Evolutionary conservation across 495 filamentous ascomycete species (phyloP).

Genomic region (Pseudevernia furfuracea): DNA sequence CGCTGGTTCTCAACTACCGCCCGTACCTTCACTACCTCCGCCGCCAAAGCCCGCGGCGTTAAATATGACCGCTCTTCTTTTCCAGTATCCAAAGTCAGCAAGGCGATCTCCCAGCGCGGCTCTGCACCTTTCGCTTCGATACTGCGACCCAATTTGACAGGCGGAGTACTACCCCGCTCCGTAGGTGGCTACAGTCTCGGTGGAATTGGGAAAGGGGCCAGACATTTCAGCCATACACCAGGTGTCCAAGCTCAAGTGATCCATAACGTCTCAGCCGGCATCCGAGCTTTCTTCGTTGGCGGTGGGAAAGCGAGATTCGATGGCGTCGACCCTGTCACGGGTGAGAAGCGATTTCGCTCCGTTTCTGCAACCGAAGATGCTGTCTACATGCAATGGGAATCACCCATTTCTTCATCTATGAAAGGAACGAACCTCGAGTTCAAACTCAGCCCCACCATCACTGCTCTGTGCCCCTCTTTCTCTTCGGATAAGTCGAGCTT

Average conservation of each 20-base stretch:
- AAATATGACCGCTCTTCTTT: conserved; percentile 58
- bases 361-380: conserved; percentile 61
- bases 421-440: conserved; percentile 62
- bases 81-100: conserved; percentile 57
- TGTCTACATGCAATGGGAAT: conserved; percentile 16
- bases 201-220: conserved; percentile 56
- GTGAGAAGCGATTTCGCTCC: conserved; percentile 68
- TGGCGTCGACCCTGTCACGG: conserved; percentile 55
- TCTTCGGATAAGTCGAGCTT: conserved; percentile 29
- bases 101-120: conserved; percentile 56
- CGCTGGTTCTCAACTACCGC: conserved; percentile 68
- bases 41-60: conserved; percentile 37
- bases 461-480: conserved; percentile 33
- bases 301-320: conserved; percentile 82
- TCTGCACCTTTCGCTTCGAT: conserved; percentile 82
- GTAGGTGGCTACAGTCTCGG: conserved; percentile 79
- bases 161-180: conserved; percentile 74
- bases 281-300: conserved; percentile 81
- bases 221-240: conserved; percentile 86
- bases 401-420: conserved; percentile 42
- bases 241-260: conserved; percentile 81
- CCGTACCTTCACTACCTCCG: conserved; percentile 51
- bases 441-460: conserved; percentile 71
- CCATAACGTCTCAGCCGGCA: conserved; percentile 85
- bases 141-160: conserved; percentile 85